These are phyloP conservation scores for Nigrospora sphaerica DNA, from an alignment of 2,329 filamentous ascomycete genomes.

Conservation along the genomic window DNA sequence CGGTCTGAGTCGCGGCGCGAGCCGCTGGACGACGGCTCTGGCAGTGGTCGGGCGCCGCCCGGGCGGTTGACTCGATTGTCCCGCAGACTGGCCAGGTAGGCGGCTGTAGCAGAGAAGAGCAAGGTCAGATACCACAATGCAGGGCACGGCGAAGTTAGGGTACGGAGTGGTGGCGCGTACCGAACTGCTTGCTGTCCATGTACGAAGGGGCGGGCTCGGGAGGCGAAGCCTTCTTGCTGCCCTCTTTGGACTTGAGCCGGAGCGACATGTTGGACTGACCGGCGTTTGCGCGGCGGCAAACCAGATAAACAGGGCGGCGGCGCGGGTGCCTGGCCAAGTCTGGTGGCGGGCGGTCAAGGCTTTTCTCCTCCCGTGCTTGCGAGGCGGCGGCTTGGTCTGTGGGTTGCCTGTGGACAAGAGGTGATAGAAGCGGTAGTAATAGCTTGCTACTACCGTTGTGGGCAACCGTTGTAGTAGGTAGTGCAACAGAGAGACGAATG, in stretches of 20 bases:
- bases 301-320: too few species aligned
- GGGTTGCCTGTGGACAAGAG: too few species aligned
- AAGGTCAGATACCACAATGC: conserved; percentile 5
- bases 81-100: conserved; percentile 65
- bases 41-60: conserved; percentile 62
- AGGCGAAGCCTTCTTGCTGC: conserved; percentile 22
- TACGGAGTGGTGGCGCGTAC: conserved; percentile 30
- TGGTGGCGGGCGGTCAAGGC: neutral
- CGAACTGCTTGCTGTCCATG: conserved; percentile 62
- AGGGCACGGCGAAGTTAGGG: conserved; percentile 4
- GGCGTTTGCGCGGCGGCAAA: neutral
- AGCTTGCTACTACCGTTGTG: too few species aligned
- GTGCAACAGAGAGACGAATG: too few species aligned
- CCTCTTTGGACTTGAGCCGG: conserved; percentile 21
- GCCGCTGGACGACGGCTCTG: conserved; percentile 22
- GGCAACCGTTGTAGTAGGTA: too few species aligned
- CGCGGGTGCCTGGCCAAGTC: neutral
- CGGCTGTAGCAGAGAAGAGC: conserved; percentile 37
- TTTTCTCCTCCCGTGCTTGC: too few species aligned
- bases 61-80: conserved; percentile 61
- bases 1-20: conserved; percentile 22
- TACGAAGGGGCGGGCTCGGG: conserved; percentile 54
- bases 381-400: too few species aligned
- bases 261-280: conserved; percentile 9
- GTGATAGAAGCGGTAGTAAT: too few species aligned